Evolutionary conservation across 768 basidiomycete genomes (phyloP).

Genomic region (Tricholoma bakamatsutake): DNA sequence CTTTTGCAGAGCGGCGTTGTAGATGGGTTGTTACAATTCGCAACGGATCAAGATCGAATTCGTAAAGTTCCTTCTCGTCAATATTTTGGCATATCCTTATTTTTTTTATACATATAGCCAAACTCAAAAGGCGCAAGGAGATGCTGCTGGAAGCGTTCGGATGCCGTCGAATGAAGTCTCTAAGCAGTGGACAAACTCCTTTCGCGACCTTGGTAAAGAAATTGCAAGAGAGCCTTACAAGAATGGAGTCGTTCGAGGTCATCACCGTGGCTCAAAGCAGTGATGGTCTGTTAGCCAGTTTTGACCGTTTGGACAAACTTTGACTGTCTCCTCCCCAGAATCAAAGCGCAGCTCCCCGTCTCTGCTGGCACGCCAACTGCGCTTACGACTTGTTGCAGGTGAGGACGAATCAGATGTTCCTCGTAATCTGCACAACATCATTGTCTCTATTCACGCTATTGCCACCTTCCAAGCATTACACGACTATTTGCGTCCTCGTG

Average conservation of each 20-base stretch:
- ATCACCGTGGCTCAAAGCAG: conserved; percentile 78
- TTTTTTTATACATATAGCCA: conserved; percentile 39
- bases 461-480: conserved; percentile 97
- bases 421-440: conserved; percentile 80
- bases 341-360: conserved; percentile 89
- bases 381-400: conserved; percentile 82
- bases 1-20: conserved; percentile 90
- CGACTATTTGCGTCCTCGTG: conserved; percentile 90
- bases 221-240: conserved; percentile 89
- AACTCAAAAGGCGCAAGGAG: conserved; percentile 60
- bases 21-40: conserved; percentile 77
- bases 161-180: conserved; percentile 39
- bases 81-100: background rate
- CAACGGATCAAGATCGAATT: conserved; percentile 58
- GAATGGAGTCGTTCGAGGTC: conserved; percentile 95
- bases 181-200: conserved; percentile 44
- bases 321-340: conserved; percentile 37
- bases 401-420: conserved; percentile 83
- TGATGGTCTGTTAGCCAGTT: conserved; percentile 52
- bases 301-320: background rate
- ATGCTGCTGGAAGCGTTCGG: conserved; percentile 78
- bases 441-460: conserved; percentile 96
- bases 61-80: conserved; percentile 34
- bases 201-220: conserved; percentile 88
- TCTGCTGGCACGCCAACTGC: conserved; percentile 86